Conservation (phyloP, 371 early-diverging fungal genomes). For the Mucor indicus region DNA sequence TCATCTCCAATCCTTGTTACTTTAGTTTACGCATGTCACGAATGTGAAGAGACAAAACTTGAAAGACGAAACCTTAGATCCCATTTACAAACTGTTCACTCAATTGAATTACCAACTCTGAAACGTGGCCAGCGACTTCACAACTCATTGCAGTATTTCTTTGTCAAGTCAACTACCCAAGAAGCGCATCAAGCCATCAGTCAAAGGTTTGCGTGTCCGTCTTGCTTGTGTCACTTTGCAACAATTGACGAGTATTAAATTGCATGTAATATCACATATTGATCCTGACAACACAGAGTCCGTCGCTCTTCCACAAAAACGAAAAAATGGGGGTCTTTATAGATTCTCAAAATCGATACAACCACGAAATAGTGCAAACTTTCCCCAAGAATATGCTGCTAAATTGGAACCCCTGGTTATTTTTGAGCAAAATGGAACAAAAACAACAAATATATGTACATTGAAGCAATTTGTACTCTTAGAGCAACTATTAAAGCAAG, state of each 20-base stretch:
- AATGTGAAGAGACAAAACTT: conserved; percentile 1
- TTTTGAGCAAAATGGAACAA: neutral
- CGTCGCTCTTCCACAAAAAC: neutral
- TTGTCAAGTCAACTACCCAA: neutral
- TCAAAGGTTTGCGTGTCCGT: conserved; percentile 2
- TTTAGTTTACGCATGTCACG: conserved; percentile 1
- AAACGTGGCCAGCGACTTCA: conserved; percentile 1
- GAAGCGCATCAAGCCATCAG: neutral
- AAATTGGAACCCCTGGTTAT: neutral
- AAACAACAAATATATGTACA: neutral
- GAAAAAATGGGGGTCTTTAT: no score
- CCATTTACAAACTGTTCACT: conserved; percentile 2
- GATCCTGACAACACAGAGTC: neutral
- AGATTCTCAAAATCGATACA: no score
- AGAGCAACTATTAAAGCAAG: neutral
- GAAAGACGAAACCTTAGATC: conserved; percentile 1
- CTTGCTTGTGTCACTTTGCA: conserved; percentile 4
- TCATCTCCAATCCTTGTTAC: conserved; percentile 1
- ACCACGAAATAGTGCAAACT: neutral
- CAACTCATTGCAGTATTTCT: neutral
- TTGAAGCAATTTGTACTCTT: neutral
- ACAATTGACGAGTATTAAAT: neutral
- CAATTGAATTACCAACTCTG: neutral
- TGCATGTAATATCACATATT: neutral
- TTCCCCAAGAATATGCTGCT: neutral